Percentiles rank a stretch among this genome's conserved stretches.
Evolutionary conservation across 2,329 filamentous ascomycete genomes (phyloP).

Genomic region (Apiospora marii): DNA sequence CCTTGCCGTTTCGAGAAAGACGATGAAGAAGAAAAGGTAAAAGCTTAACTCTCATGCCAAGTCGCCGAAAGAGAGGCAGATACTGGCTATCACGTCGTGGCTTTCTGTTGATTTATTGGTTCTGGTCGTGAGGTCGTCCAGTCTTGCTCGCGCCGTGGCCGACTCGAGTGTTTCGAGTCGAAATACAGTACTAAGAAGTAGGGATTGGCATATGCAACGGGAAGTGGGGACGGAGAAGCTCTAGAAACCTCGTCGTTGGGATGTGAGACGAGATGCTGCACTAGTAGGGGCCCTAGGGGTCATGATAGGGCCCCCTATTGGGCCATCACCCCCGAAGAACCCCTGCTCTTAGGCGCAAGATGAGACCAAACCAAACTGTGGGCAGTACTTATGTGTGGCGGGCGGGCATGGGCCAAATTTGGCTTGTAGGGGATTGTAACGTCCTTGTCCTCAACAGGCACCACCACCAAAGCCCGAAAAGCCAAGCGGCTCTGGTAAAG

Average conservation of each 20-base stretch:
- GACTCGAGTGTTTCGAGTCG: not conserved
- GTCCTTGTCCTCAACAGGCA: not conserved
- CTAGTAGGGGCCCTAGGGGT: not conserved
- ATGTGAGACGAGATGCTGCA: conserved; percentile 20
- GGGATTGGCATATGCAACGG: conserved; percentile 10
- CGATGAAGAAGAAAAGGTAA: not conserved
- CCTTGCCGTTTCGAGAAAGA: not conserved
- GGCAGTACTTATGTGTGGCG: no score
- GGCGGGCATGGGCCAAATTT: not conserved
- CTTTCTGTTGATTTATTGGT: not conserved
- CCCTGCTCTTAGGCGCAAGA: not conserved
- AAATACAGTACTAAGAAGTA: not conserved
- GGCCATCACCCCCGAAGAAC: not conserved
- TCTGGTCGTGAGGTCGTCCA: no score
- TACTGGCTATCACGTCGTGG: not conserved
- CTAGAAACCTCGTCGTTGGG: conserved; percentile 8
- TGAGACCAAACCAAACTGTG: conserved; percentile 18
- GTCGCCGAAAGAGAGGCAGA: not conserved
- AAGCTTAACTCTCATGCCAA: conserved; percentile 10
- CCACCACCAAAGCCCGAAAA: not conserved
- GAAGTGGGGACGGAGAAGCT: conserved; percentile 17
- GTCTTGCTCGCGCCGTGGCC: not conserved
- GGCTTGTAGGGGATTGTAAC: conserved; percentile 8
- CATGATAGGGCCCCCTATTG: not conserved
- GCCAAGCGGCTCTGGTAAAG: not conserved